phyloP scores from a whole-genome alignment of 75 land plant genomes.

The Cryptomeria japonica region DNA sequence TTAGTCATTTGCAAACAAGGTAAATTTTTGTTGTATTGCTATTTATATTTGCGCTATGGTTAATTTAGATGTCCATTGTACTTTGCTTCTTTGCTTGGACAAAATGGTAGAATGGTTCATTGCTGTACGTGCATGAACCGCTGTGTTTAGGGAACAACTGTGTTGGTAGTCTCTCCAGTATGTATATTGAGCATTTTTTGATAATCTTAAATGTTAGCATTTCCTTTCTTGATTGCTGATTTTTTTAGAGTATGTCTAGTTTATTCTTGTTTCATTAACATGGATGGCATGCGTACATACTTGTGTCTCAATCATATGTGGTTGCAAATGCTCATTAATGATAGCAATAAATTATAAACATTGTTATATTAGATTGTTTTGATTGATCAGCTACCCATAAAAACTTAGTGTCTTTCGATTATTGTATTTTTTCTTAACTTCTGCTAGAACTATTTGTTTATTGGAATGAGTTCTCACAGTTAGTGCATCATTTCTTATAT shows the following conservation, averaged over 20 bases:
- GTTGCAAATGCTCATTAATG: too few relatives aligned
- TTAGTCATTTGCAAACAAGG: slow-evolving; percentile 63
- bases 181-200: not conserved
- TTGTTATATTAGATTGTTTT: not conserved
- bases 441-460: not conserved
- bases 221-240: not conserved
- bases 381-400: not conserved
- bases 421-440: not conserved
- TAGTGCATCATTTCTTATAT: not conserved
- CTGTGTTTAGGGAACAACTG: not conserved
- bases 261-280: not conserved
- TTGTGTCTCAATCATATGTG: not conserved
- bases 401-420: not conserved
- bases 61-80: not conserved
- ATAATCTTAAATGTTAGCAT: not conserved
- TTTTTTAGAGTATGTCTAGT: not conserved
- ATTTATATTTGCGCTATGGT: not conserved
- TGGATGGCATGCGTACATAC: not conserved
- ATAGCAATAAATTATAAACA: not conserved
- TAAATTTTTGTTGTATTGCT: slow-evolving; percentile 12
- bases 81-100: not conserved
- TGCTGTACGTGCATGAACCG: not conserved
- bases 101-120: not conserved
- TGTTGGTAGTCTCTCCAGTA: not conserved
- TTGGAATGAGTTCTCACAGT: not conserved